Evolutionary conservation across 495 filamentous ascomycete species (phyloP).

Genomic region (Xylaria longipes): DNA sequence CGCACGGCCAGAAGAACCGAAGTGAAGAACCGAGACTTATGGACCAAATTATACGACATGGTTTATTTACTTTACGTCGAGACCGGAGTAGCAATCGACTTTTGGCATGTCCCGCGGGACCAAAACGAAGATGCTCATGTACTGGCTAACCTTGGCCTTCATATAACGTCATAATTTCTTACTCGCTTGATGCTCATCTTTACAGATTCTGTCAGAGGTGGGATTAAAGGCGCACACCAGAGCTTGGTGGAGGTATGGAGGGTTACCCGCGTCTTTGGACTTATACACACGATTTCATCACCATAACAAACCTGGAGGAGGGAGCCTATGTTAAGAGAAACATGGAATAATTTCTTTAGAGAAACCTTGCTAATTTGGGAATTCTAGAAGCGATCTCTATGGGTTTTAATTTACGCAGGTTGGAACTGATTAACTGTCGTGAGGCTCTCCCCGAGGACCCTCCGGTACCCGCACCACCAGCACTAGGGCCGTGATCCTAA

Average conservation of each 20-base stretch:
- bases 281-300: too few relatives aligned
- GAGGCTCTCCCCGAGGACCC: too few relatives aligned
- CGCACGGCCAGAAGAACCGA: not conserved
- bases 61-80: not conserved
- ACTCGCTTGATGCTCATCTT: not conserved
- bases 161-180: not conserved
- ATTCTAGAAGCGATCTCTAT: too few relatives aligned
- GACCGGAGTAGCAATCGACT: slow-evolving; percentile 1
- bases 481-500: too few relatives aligned
- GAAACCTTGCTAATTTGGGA: too few relatives aligned
- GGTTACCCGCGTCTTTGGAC: too few relatives aligned
- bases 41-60: not conserved
- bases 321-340: too few relatives aligned
- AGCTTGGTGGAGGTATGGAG: not conserved
- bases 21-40: slow-evolving; percentile 19
- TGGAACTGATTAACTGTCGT: too few relatives aligned
- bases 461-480: too few relatives aligned
- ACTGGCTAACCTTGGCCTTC: not conserved
- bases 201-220: not conserved
- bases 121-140: slow-evolving; percentile 9
- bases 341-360: too few relatives aligned
- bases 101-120: slow-evolving; percentile 18
- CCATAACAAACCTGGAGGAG: too few relatives aligned
- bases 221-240: not conserved
- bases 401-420: too few relatives aligned